Evolutionary conservation across 306 rosid species (phyloP).

Genomic region (Quillaja saponaria): DNA sequence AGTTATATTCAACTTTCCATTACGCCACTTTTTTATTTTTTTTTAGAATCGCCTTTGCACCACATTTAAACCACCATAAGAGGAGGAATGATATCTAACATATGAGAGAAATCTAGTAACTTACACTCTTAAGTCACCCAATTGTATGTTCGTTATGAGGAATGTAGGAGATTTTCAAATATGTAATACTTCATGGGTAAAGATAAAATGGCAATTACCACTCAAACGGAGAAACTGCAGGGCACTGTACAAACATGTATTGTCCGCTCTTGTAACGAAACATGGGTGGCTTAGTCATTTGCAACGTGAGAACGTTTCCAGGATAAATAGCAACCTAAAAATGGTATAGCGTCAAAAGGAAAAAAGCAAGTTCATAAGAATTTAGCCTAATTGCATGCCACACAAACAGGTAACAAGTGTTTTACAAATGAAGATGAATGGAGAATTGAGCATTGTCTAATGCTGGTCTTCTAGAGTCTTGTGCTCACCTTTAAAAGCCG

Average conservation of each 20-base stretch:
- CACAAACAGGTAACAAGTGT: not conserved
- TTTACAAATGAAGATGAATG: constrained; percentile 6
- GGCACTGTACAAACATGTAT: constrained; percentile 99
- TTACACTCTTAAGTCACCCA: too few species aligned
- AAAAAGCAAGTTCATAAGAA: constrained; percentile 6
- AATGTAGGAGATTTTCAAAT: too few species aligned
- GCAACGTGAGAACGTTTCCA: constrained; percentile 91
- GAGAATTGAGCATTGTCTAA: constrained; percentile 4
- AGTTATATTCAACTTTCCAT: too few species aligned
- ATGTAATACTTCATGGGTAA: too few species aligned
- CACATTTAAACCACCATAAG: too few species aligned
- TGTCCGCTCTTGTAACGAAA: constrained; percentile 94
- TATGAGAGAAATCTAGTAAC: too few species aligned
- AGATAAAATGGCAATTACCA: constrained; percentile 53
- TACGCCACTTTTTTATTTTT: too few species aligned
- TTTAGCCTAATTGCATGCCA: not conserved
- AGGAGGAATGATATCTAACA: too few species aligned
- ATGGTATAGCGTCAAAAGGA: constrained; percentile 2
- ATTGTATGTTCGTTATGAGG: too few species aligned
- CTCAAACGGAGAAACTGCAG: constrained; percentile 96
- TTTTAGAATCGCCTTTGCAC: too few species aligned
- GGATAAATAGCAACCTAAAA: constrained; percentile 93
- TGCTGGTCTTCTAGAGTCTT: constrained; percentile 12
- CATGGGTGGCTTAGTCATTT: constrained; percentile 95
- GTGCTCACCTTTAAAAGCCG: constrained; percentile 77